Conservation (phyloP, 2,329 filamentous ascomycete species). For the Microsporum ferrugineum region DNA sequence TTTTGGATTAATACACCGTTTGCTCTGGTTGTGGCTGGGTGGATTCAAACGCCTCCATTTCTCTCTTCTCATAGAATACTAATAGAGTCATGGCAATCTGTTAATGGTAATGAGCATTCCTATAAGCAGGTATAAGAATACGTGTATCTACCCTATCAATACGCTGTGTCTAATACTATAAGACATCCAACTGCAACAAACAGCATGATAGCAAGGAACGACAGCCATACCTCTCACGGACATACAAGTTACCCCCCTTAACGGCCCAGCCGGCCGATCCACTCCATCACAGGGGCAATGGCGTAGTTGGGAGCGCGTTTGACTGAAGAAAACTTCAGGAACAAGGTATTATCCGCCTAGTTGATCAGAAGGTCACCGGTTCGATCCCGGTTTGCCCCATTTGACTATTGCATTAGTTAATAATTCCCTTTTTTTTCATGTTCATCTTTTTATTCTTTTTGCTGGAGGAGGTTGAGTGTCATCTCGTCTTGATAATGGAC, state of each 20-base stretch:
- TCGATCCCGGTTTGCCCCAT: conserved; percentile 7
- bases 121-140: not conserved
- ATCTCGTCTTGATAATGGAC: too few relatives aligned
- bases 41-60: not conserved
- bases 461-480: not conserved
- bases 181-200: not conserved
- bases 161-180: too few relatives aligned
- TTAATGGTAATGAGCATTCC: not conserved
- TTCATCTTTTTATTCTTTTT: not conserved
- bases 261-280: not conserved
- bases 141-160: not conserved
- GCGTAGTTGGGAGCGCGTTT: conserved; percentile 6
- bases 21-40: not conserved
- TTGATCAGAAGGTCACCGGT: conserved; percentile 5
- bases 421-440: not conserved
- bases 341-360: conserved; percentile 1
- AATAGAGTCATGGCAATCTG: not conserved
- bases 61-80: not conserved
- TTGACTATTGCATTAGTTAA: not conserved
- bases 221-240: not conserved
- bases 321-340: conserved; percentile 3
- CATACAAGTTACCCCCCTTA: not conserved
- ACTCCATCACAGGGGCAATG: conserved; percentile 4
- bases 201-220: not conserved
- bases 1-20: not conserved